Conservation (phyloP, 306 rosid genomes). For the Quercus rubra region DNA sequence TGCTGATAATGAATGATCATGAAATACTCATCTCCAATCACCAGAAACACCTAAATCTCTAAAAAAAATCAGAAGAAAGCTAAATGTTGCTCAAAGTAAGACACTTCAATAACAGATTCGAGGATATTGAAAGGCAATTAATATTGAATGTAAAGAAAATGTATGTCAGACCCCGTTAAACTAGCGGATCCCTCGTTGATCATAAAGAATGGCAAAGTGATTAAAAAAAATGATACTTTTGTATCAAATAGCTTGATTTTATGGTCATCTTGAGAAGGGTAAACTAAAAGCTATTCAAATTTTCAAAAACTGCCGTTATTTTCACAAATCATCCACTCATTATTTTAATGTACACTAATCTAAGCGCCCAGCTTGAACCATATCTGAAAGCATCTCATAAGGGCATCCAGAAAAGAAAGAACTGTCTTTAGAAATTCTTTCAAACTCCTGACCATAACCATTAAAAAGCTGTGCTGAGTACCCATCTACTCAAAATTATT, state of each 20-base stretch:
- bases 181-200: neutral
- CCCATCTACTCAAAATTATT: neutral
- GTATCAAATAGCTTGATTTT: neutral
- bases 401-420: neutral
- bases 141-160: neutral
- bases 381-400: neutral
- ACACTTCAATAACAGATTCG: neutral
- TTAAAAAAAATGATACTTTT: neutral
- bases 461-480: neutral
- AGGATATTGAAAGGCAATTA: neutral
- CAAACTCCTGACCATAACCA: neutral
- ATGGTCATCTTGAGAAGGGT: neutral
- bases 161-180: neutral
- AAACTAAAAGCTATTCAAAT: neutral
- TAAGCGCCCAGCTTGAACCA: neutral
- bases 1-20: neutral
- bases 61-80: conserved; percentile 8
- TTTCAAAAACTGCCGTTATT: conserved; percentile 10
- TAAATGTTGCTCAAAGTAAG: neutral
- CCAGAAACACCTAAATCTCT: neutral
- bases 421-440: neutral
- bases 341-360: neutral
- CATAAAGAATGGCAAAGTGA: neutral
- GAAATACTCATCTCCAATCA: conserved; percentile 1
- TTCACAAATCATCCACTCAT: conserved; percentile 15